phyloP scores from a whole-genome alignment of 768 basidiomycete genomes.

The Pleurotus tuoliensis region DNA sequence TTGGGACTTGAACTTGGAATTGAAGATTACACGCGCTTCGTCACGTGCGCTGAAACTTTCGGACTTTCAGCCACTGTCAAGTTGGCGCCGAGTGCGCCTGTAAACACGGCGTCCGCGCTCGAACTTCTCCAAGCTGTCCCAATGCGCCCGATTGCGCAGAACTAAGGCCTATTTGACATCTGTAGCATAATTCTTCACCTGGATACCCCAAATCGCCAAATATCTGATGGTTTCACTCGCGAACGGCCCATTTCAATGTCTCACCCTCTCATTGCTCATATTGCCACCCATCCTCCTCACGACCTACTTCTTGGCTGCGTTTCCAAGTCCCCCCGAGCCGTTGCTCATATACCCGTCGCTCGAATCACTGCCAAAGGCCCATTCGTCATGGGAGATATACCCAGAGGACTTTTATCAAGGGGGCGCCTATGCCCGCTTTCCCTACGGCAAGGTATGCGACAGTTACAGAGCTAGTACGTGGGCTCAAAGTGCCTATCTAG shows the following conservation, averaged over 20 bases:
- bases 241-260: conserved; percentile 34
- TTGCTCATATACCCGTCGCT: conserved; percentile 54
- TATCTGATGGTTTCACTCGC: background rate
- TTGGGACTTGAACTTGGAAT: too few relatives aligned
- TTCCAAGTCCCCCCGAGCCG: conserved; percentile 55
- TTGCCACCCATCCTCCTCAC: conserved; percentile 58
- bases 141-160: too few relatives aligned
- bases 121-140: too few relatives aligned
- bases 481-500: conserved; percentile 25
- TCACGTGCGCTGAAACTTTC: too few relatives aligned
- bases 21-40: too few relatives aligned
- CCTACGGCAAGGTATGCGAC: conserved; percentile 55
- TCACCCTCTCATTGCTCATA: conserved; percentile 54
- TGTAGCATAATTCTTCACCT: too few relatives aligned
- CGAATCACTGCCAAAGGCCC: conserved; percentile 50
- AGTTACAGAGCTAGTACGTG: background rate
- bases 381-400: conserved; percentile 66
- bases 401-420: conserved; percentile 65
- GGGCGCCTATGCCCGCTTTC: conserved; percentile 61
- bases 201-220: too few relatives aligned
- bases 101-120: too few relatives aligned
- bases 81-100: too few relatives aligned
- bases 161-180: too few relatives aligned
- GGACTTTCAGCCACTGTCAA: too few relatives aligned
- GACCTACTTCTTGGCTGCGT: conserved; percentile 59